phyloP scores from a whole-genome alignment of 1,284 basidiomycete genomes.

The Singerocomus inundabilis region DNA sequence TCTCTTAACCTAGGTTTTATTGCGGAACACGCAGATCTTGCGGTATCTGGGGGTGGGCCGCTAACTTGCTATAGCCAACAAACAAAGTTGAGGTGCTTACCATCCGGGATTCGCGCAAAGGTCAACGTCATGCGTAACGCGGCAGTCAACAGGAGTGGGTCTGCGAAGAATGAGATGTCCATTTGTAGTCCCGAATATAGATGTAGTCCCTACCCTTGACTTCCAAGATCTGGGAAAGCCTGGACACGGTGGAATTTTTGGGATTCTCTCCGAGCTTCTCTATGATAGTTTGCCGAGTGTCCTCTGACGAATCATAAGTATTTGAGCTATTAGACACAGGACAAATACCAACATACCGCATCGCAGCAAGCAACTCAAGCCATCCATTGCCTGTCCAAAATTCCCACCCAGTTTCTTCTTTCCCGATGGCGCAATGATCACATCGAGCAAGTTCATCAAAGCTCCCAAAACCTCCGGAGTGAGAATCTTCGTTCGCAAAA shows the following conservation, averaged over 20 bases:
- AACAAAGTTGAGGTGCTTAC: neutral
- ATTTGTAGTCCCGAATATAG: neutral
- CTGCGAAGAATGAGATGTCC: slow-evolving; percentile 6
- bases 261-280: slow-evolving; percentile 7
- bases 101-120: slow-evolving; percentile 13
- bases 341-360: slow-evolving; percentile 15
- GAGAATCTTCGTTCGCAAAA: slow-evolving; percentile 16
- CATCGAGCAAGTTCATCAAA: slow-evolving; percentile 19
- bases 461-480: slow-evolving; percentile 15
- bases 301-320: slow-evolving; percentile 12
- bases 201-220: slow-evolving; percentile 6
- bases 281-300: slow-evolving; percentile 6
- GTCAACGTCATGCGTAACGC: slow-evolving; percentile 22
- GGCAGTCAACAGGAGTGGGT: slow-evolving; percentile 5
- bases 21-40: slow-evolving; percentile 1
- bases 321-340: neutral
- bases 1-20: slow-evolving; percentile 13
- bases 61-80: too few species aligned
- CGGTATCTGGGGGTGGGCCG: neutral
- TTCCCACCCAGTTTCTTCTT: neutral
- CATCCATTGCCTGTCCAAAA: slow-evolving; percentile 26
- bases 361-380: slow-evolving; percentile 21
- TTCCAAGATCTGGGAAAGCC: slow-evolving; percentile 18
- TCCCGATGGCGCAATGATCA: neutral
- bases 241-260: neutral